Evolutionary conservation across 305 asterid species (phyloP), one percentile per base, ranked within the genome.

Genomic region (Fraxinus paxiana): DNA sequence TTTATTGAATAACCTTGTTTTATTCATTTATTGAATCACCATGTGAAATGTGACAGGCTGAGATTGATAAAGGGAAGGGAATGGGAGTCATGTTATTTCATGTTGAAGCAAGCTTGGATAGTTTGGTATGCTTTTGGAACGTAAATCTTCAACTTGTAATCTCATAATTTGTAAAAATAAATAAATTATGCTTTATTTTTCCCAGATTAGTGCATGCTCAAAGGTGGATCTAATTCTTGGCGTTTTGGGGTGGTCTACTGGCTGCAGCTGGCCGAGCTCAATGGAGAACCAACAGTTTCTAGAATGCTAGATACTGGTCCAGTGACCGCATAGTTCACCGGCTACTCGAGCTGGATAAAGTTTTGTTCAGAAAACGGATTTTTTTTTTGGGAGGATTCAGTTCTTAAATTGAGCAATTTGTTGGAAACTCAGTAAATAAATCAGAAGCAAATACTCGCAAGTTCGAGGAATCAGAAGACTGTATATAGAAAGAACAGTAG

Each of bases 241-340:
- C 71, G 98, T 95, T 65, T 82, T 93, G 87, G 97, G 92, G 69
- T 95, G 98, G 98, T 95, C 97, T 37, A 87, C 92, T 1, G 98
- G 98, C 54, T 95, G 98, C 92, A 95, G 98, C 88, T 90, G 92
- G 97, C 92, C 85, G 84, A 87, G 92, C 89, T 82, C 93, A 74
- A 76, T 79, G 37, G 91, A 87, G 79, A 87, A 85, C 84, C 92
- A 81, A 76, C 89, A 82, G 82, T 80, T 90, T 80, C 87, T 85
- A 33, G 98, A 95, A 86, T 93, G 95, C 86, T 94, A 88, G 73
- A 54, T 17, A 46, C 15, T 69, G 26, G 35, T 82, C 78, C 51
- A 34, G 71, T 86, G 86, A 70, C 77, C 70, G n/a, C 77, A 35
- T 87, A 78, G 82, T 76, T 77, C 71, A 78, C 85, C 86, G 71